Evolutionary conservation across 1,284 basidiomycete genomes (phyloP), one percentile per base, ranked within the genome.

Genomic region (Cryptococcus floricola): DNA sequence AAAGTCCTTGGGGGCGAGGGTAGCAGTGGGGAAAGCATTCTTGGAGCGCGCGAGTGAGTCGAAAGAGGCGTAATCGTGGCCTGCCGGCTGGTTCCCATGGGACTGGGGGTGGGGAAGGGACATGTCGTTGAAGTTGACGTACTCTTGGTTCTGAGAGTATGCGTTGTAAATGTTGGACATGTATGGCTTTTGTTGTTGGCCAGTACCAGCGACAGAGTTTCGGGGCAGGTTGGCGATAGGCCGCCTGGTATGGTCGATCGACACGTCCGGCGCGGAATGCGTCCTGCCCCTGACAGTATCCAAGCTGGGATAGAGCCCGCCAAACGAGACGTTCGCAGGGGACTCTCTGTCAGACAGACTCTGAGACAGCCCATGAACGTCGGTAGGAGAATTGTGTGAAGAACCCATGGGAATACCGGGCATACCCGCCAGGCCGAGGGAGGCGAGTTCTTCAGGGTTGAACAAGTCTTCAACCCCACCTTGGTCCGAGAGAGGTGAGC

Each of bases 341-440:
- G 57, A 56, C 23, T 49, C 39, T 10, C 10, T 34, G 4, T 53
- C 46, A 7, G 49, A 19, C 13, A 27, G 51, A 13, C n/a, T 18
- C 13, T 39, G 23, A 14, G 27, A 25, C 19, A 18, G 16, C 19
- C 39, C 14, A 19, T 14, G 39, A 50, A 39, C 27, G 49, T 52
- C 37, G 48, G 43, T 39, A 31, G 52, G n/a, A 53, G 41, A 19
- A 52, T 44, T 18, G 42, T 49, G 27, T 56, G 25, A 10, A 53
- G 23, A 60, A 43, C 12, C 44, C 31, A 57, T 51, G 16, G 73
- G 68, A 18, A 79, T 71, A 34, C 77, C 77, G 1, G 77, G 77
- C 74, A 78, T 75, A 34, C 75, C 76, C 0, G 72, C 64, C 18
- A 79, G 65, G 31, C 77, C 77, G 9, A 79, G 67, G 7, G 71